Base-by-base conservation (phyloP, 495 filamentous ascomycete species). In the Neurospora terricola region DNA sequence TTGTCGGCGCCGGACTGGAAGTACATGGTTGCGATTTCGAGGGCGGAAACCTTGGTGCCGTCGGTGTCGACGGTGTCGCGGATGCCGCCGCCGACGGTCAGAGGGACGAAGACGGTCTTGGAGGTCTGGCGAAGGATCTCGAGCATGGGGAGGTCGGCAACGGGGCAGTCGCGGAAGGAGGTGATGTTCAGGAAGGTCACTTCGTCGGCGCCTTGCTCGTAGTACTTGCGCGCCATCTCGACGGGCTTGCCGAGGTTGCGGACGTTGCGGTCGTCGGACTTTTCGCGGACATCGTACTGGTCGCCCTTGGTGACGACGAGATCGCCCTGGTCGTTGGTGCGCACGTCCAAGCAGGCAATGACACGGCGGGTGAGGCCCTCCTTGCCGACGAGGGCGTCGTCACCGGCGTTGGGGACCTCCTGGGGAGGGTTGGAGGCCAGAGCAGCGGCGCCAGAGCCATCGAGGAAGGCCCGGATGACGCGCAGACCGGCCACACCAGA, bases 281-380 rank as follows among this genome's bases (percentile, higher is more conserved):
- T 97, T 78, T 98, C 96, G n/a, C 96, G 91, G n/a, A 99, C 96
- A 78, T 99, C 96, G 82, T 99, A 99, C 78, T 98, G 96, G 80
- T 99, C 96, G 10, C 96, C 96, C 82, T 99, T 99, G 6, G 96
- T 99, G 18, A 99, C 96, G 0, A 99, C 96, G 21, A 99, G 83
- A 81, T 98, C 96, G 6, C 96, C 96, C 69, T 91, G 85, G 80
- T 99, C 96, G 80, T 99, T 98, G n/a, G 96, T 89, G 10, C 96
- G 91, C 38, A 99, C 96, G 80, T 99, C 96, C 18, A 99, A 88
- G 78, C 96, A 99, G 4, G 96, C 96, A 78, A 99, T 98, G 10
- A 99, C 88, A 69, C 96, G 87, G 70, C 93, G 86, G 16, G 96
- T 99, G 70, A 98, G 83, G 0, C 96, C 96, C 34, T 85, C 80